These are phyloP conservation scores for Lactarius psammicola DNA, from an alignment of 768 basidiomycete species.

Conservation along the genomic window DNA sequence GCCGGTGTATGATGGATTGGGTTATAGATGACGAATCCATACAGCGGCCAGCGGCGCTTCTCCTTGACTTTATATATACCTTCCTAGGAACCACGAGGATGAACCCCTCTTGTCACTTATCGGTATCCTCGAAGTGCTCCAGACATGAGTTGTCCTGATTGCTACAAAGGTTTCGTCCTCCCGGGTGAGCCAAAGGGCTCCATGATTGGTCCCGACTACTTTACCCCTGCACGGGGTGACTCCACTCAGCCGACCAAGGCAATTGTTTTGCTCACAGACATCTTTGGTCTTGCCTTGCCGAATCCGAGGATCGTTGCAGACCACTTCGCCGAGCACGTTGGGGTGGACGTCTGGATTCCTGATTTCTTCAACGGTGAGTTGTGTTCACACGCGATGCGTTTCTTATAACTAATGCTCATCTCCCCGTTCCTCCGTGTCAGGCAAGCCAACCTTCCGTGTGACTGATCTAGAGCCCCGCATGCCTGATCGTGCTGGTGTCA, in stretches of 20 bases:
- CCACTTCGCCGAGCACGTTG: constrained; percentile 45
- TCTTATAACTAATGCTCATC: background rate
- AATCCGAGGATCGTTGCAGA: constrained; percentile 61
- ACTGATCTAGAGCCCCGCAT: constrained; percentile 34
- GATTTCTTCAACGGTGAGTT: constrained; percentile 55
- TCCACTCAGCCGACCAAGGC: constrained; percentile 36
- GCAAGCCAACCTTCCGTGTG: constrained; percentile 34
- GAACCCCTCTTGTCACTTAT: background rate
- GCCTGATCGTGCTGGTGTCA: constrained; percentile 35
- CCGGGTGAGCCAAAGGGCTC: constrained; percentile 47
- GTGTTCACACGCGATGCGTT: background rate
- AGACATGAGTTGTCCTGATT: constrained; percentile 35
- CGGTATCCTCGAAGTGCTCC: background rate
- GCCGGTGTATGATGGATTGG: too few species aligned
- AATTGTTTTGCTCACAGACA: constrained; percentile 55
- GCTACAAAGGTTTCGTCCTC: constrained; percentile 44
- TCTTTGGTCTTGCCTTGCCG: constrained; percentile 51
- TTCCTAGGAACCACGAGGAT: background rate
- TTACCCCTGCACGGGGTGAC: constrained; percentile 35
- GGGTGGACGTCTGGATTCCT: constrained; percentile 63
- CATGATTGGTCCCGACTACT: constrained; percentile 46
- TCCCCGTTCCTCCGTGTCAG: constrained; percentile 26
- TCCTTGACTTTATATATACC: background rate
- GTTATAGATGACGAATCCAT: too few species aligned
- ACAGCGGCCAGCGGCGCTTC: background rate